Evolutionary conservation across 179 eudicot species (phyloP), one percentile per base, ranked within the genome.

Genomic region (Amaranthus tricolor): DNA sequence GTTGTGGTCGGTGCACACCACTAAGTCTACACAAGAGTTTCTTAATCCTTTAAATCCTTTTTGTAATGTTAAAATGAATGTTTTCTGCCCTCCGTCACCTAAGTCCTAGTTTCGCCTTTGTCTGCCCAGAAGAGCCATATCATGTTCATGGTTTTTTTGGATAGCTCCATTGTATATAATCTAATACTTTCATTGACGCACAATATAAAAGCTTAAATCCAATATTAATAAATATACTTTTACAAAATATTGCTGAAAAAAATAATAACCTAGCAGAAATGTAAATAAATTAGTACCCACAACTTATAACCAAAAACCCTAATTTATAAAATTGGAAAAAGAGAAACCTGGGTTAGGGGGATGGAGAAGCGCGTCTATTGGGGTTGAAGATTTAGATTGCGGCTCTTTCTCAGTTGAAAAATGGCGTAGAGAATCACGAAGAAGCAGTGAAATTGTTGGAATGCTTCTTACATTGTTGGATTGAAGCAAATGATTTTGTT

Each of bases 401-500:
- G 16, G 43, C 9, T 71, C 17, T 58, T 10, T 13, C 20, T 45
- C 75, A 43, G 70, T 62, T 40, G 74, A 76, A 51, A 70, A 70
- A 17, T 76, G 54, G 16, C 79, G 74, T 3, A 40, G 68, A 15
- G 53, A 60, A 45, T 31, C 57, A 7, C 72, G 72, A 55, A 67
- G 40, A 59, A 68, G 53, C 0, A 21, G 11, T 11, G 74, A 17
- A 31, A 68, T 54, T 20, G 48, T 4, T 19, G 19, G 74, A 20
- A 7, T 6, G 45, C 6, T 65, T 15, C 63, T 66, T 6, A 11
- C 67, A 17, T 54, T 21, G 63, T 51, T 31, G 13, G 74, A 56
- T 54, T 58, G 56, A n/a, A 70, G 66, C 53, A 80, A 16, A 49
- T 75, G 73, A 62, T 70, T 64, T 66, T 75, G 64, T 60, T 61